Percentiles rank a stretch among this genome's conserved stretches.
These are phyloP conservation scores for Metschnikowia santaceciliae DNA, from an alignment of 805 yeast genomes.

Conservation along the genomic window DNA sequence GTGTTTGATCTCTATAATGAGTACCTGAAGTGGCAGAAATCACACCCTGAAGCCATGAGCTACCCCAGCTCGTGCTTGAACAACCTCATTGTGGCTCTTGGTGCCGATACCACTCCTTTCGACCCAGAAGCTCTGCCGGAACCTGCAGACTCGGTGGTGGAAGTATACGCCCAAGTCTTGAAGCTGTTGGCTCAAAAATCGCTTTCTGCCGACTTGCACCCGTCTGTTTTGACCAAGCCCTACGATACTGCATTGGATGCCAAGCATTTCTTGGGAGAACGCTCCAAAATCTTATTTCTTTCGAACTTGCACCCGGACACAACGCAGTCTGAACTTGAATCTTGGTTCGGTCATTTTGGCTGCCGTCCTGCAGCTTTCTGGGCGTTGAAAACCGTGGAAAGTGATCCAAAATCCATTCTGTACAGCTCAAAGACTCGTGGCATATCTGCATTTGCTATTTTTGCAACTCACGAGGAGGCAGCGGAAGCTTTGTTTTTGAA, in stretches of 20 bases:
- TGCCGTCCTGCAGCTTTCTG: conserved; percentile 86
- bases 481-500: conserved; percentile 71
- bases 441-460: conserved; percentile 78
- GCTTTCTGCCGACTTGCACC: conserved; percentile 48
- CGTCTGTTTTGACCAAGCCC: conserved; percentile 62
- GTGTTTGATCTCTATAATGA: conserved; percentile 76
- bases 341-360: conserved; percentile 87
- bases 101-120: conserved; percentile 35
- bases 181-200: conserved; percentile 45
- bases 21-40: conserved; percentile 62
- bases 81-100: conserved; percentile 47
- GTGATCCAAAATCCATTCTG: conserved; percentile 11
- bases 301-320: conserved; percentile 81
- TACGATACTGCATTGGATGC: conserved; percentile 75
- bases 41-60: conserved; percentile 49
- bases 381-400: conserved; percentile 64
- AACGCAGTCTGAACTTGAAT: conserved; percentile 84
- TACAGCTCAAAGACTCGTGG: conserved; percentile 31
- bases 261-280: conserved; percentile 60
- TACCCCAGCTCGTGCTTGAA: conserved; percentile 32
- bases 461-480: conserved; percentile 83
- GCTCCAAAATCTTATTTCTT: conserved; percentile 73
- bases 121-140: conserved; percentile 37
- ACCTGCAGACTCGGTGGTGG: conserved; percentile 30
- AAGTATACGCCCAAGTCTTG: conserved; percentile 42